A percentile compares a stretch with the other conserved stretches of the same genome.
These are phyloP conservation scores for Diaporthe helianthi DNA, from an alignment of 2,329 filamentous ascomycete genomes.

Conservation along the genomic window DNA sequence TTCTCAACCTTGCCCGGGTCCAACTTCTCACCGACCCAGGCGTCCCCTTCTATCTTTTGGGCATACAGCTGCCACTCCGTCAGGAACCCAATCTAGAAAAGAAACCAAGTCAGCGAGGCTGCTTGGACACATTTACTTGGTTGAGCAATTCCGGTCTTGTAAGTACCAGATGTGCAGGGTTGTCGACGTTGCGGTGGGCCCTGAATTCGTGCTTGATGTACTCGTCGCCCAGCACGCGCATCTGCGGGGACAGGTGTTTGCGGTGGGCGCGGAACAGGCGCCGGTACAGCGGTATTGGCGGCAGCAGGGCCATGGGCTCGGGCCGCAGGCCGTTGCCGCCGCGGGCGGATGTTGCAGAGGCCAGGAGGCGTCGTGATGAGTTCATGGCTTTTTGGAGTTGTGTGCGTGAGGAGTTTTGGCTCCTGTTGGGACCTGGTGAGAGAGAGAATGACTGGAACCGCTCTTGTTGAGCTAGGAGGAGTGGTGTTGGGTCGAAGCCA, in stretches of 20 bases:
- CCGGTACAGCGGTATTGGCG: slow-evolving; percentile 88
- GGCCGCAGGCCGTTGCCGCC: slow-evolving; percentile 48
- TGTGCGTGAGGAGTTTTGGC: neutral
- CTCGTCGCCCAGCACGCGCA: slow-evolving; percentile 85
- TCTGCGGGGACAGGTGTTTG: slow-evolving; percentile 74
- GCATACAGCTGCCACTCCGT: slow-evolving; percentile 97
- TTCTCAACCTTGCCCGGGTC: slow-evolving; percentile 86
- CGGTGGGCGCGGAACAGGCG: slow-evolving; percentile 87
- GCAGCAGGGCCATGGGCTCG: slow-evolving; percentile 72
- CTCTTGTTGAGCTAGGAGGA: neutral
- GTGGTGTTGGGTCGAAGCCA: slow-evolving; percentile 6
- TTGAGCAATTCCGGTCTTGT: neutral
- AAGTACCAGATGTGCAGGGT: slow-evolving; percentile 83
- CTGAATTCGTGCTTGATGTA: slow-evolving; percentile 95
- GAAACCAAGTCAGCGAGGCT: neutral
- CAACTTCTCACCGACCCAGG: slow-evolving; percentile 84
- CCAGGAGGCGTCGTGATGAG: slow-evolving; percentile 40
- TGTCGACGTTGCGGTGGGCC: slow-evolving; percentile 82
- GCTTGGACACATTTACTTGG: neutral
- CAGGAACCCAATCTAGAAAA: slow-evolving; percentile 83
- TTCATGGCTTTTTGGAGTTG: slow-evolving; percentile 13
- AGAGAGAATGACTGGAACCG: neutral
- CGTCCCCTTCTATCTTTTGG: slow-evolving; percentile 86
- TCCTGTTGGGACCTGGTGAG: neutral
- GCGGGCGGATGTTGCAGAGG: slow-evolving; percentile 46